A percentile compares a stretch with the other conserved stretches of the same genome.
Evolutionary conservation across 2,329 filamentous ascomycete species (phyloP).

Genomic region (Fusarium hainanense): DNA sequence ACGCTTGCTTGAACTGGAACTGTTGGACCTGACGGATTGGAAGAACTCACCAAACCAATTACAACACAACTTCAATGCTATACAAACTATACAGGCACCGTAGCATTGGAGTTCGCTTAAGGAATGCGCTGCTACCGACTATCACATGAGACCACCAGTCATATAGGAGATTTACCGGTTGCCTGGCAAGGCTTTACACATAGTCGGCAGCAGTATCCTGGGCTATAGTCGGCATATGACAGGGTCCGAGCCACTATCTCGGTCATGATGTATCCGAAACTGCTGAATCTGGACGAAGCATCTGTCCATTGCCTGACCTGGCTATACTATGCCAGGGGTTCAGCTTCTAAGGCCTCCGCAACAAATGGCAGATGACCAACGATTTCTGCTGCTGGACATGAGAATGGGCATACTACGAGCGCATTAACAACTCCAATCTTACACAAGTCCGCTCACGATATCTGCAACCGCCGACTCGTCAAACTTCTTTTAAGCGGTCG

Average conservation of each 20-base stretch:
- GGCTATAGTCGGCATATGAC: constrained; percentile 23
- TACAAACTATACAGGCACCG: neutral
- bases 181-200: constrained; percentile 4
- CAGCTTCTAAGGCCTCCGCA: constrained; percentile 21
- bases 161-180: constrained; percentile 15
- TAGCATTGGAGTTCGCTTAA: neutral
- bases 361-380: constrained; percentile 19
- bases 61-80: neutral
- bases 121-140: neutral
- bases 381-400: constrained; percentile 12
- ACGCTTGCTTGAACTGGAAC: neutral
- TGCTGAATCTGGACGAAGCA: constrained; percentile 25
- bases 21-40: neutral
- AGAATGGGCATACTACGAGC: constrained; percentile 14
- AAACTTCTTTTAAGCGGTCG: constrained; percentile 25
- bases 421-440: constrained; percentile 27
- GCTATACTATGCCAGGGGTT: constrained; percentile 24
- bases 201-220: constrained; percentile 12
- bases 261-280: constrained; percentile 27
- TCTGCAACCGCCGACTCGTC: constrained; percentile 5
- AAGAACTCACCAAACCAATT: neutral
- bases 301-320: constrained; percentile 16
- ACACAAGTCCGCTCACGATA: constrained; percentile 12
- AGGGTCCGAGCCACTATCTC: constrained; percentile 15
- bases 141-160: constrained; percentile 35